Percentiles rank a stretch among this genome's conserved stretches.
These are phyloP conservation scores for Gossypium mustelinum DNA, from an alignment of 345 rosid genomes.

Conservation along the genomic window DNA sequence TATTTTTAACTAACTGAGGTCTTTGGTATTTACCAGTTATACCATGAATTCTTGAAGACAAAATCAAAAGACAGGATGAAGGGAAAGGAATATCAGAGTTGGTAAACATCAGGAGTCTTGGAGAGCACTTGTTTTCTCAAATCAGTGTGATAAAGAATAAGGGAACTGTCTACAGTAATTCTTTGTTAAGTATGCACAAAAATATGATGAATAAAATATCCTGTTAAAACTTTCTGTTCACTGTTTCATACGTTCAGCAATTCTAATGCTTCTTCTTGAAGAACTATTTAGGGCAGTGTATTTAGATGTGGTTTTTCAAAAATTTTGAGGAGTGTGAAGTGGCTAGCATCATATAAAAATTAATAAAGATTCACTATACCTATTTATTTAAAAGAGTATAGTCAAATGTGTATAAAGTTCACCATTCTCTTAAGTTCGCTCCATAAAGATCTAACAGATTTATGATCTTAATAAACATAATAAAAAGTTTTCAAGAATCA, in stretches of 20 bases:
- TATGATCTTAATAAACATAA: background rate
- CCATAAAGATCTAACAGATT: background rate
- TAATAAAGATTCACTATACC: background rate
- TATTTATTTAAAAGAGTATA: background rate
- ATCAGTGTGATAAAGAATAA: conserved; percentile 1
- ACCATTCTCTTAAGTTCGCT: background rate
- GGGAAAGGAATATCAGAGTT: background rate
- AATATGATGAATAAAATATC: background rate
- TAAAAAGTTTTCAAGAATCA: background rate
- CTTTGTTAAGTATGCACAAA: background rate
- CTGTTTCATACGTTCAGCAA: background rate
- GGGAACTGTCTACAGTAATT: background rate
- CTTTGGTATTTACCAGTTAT: conserved; percentile 4
- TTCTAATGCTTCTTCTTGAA: background rate
- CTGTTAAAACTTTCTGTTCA: background rate
- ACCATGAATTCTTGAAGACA: background rate
- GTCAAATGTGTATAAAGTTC: background rate
- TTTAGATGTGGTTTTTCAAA: background rate
- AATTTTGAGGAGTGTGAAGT: background rate
- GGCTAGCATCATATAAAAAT: background rate
- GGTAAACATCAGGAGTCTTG: background rate
- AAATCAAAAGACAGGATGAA: background rate
- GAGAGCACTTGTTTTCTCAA: background rate
- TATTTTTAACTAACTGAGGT: background rate
- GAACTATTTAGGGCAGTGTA: background rate